These are phyloP conservation scores for Batkoa obscura DNA, from an alignment of 371 early-diverging fungal genomes.

Conservation along the genomic window DNA sequence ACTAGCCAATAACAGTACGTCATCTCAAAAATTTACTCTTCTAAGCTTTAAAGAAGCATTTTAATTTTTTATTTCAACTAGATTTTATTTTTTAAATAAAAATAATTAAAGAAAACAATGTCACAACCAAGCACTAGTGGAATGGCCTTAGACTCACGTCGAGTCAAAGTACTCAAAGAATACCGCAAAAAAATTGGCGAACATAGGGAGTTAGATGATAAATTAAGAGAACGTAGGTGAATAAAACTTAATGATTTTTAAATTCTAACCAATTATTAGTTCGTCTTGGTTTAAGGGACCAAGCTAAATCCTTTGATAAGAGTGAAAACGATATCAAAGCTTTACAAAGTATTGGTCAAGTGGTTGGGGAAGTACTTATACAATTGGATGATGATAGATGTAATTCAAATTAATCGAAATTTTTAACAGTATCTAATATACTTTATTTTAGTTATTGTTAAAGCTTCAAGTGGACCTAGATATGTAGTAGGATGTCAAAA, in stretches of 20 bases:
- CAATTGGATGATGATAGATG: conserved; percentile 95
- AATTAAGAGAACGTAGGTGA: conserved; percentile 72
- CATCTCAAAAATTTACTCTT: too few relatives aligned
- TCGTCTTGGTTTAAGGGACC: conserved; percentile 59
- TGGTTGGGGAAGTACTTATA: conserved; percentile 98
- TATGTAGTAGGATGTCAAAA: conserved; percentile 98
- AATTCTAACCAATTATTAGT: conserved; percentile 27
- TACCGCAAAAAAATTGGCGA: conserved; percentile 78
- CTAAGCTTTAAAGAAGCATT: too few relatives aligned
- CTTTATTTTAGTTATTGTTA: conserved; percentile 78
- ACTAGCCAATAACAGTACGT: too few relatives aligned
- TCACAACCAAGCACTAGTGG: too few relatives aligned
- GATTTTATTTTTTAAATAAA: too few relatives aligned
- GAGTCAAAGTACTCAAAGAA: conserved; percentile 54
- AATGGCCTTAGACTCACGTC: conserved; percentile 18
- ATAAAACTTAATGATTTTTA: not conserved
- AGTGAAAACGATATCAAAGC: conserved; percentile 98
- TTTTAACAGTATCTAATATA: not conserved
- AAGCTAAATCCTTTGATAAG: conserved; percentile 81
- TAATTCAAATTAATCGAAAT: conserved; percentile 16
- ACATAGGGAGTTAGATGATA: conserved; percentile 86
- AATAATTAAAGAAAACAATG: too few relatives aligned
- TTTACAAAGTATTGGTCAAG: conserved; percentile 97
- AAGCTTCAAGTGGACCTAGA: conserved; percentile 95
- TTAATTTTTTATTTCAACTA: too few relatives aligned